Evolutionary conservation across 331 rosid genomes (phyloP).

Genomic region (Acacia pycnantha): DNA sequence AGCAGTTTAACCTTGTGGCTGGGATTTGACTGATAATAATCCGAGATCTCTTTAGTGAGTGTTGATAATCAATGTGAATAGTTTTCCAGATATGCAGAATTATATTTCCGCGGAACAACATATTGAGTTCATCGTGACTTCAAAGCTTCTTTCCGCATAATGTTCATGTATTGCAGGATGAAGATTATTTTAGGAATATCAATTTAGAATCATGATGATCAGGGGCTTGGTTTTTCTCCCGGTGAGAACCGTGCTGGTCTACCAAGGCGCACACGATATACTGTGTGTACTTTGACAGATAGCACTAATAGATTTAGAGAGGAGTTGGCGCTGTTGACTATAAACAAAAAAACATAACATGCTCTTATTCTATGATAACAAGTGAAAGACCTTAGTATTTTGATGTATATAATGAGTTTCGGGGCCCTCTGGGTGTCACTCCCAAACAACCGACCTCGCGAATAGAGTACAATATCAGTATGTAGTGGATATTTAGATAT

Average conservation of each 20-base stretch:
- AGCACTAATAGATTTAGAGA: neutral
- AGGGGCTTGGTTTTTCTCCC: neutral
- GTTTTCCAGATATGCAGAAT: neutral
- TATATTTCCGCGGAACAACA: neutral
- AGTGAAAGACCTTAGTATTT: slow-evolving; percentile 12
- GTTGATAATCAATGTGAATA: neutral
- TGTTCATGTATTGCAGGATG: neutral
- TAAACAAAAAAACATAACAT: neutral
- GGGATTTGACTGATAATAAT: neutral
- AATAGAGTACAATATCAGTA: slow-evolving; percentile 23
- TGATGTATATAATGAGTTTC: neutral
- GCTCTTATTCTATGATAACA: neutral
- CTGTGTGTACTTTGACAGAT: neutral
- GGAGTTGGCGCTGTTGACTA: neutral
- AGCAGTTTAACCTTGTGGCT: neutral
- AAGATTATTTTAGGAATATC: neutral
- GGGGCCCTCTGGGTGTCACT: neutral
- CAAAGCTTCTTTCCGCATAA: neutral
- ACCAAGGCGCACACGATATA: neutral
- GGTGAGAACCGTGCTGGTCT: neutral
- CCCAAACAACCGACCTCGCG: neutral
- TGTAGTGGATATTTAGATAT: slow-evolving; percentile 10
- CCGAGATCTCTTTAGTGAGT: neutral
- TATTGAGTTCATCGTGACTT: neutral
- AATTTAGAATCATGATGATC: neutral